Conservation (phyloP, 805 yeast genomes). For the Candida piceae region DNA sequence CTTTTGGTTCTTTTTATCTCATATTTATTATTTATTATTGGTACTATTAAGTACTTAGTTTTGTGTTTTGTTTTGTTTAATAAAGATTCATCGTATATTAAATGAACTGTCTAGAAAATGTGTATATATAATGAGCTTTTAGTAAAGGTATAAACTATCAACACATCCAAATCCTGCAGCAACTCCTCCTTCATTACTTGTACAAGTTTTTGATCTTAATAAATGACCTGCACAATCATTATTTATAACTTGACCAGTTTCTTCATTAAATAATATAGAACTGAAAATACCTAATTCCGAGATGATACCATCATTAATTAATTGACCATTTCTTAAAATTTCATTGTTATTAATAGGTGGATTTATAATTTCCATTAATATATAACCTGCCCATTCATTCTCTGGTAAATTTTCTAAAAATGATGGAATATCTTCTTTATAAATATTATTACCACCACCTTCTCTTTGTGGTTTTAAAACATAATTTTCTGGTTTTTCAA, state of each 20-base stretch:
- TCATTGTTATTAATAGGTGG: constrained; percentile 68
- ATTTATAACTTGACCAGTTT: constrained; percentile 45
- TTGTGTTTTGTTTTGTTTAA: neutral
- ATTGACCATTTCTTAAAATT: constrained; percentile 61
- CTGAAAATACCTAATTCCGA: constrained; percentile 95
- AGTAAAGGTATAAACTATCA: constrained; percentile 67
- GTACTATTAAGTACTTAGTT: no score
- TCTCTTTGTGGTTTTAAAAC: constrained; percentile 98
- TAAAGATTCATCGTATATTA: no score
- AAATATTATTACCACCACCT: constrained; percentile 97
- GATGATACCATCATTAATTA: constrained; percentile 67
- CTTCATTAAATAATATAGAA: constrained; percentile 66
- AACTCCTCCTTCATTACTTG: constrained; percentile 95
- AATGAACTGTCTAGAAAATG: no score
- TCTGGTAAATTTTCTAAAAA: constrained; percentile 59
- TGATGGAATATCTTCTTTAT: constrained; percentile 76
- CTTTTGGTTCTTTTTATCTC: no score
- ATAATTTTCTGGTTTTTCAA: constrained; percentile 59
- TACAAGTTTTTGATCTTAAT: constrained; percentile 79
- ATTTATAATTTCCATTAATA: constrained; percentile 87
- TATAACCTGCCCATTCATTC: constrained; percentile 82
- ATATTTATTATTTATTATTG: no score
- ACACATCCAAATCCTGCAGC: constrained; percentile 99
- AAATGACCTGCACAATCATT: constrained; percentile 82
- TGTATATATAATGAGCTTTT: constrained; percentile 3